phyloP scores from a whole-genome alignment of 2,329 filamentous ascomycete genomes.

The Pyrenochaeta sp. region DNA sequence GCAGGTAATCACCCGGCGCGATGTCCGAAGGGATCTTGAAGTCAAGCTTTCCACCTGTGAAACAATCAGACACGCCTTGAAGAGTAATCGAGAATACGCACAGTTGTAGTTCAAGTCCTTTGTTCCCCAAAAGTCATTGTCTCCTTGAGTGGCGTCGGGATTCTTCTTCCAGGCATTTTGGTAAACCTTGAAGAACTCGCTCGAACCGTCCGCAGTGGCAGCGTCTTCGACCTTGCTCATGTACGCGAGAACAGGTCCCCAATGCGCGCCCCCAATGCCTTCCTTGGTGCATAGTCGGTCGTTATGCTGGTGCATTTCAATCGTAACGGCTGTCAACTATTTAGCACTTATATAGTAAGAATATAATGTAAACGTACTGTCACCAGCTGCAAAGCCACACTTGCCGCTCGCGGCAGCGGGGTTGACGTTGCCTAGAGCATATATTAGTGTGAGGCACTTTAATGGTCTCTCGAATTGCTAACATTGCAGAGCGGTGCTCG shows the following conservation, averaged over 20 bases:
- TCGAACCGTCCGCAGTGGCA: constrained; percentile 54
- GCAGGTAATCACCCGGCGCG: constrained; percentile 54
- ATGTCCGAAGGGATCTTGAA: constrained; percentile 51
- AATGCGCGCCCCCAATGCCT: constrained; percentile 52
- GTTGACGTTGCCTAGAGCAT: constrained; percentile 29
- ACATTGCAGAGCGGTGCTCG: constrained; percentile 41
- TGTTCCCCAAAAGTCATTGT: constrained; percentile 52
- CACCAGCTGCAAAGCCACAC: constrained; percentile 35
- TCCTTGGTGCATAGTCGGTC: constrained; percentile 31
- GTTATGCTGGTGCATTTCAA: constrained; percentile 43
- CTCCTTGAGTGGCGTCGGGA: constrained; percentile 48
- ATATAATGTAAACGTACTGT: constrained; percentile 1
- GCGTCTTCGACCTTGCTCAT: constrained; percentile 54
- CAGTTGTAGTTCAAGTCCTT: constrained; percentile 54
- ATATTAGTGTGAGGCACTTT: constrained; percentile 1
- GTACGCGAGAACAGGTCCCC: constrained; percentile 64
- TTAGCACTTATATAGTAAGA: too few relatives aligned
- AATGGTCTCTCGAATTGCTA: not conserved
- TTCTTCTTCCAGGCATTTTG: constrained; percentile 50
- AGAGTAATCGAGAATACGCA: not conserved
- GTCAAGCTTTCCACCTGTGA: constrained; percentile 30
- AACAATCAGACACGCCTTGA: not conserved
- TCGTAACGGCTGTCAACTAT: constrained; percentile 20
- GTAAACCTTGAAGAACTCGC: constrained; percentile 60
- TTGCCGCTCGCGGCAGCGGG: constrained; percentile 36